Evolutionary conservation across 1,139 yeast genomes (phyloP).

Genomic region (Kurtzmaniella quercitrusa): DNA sequence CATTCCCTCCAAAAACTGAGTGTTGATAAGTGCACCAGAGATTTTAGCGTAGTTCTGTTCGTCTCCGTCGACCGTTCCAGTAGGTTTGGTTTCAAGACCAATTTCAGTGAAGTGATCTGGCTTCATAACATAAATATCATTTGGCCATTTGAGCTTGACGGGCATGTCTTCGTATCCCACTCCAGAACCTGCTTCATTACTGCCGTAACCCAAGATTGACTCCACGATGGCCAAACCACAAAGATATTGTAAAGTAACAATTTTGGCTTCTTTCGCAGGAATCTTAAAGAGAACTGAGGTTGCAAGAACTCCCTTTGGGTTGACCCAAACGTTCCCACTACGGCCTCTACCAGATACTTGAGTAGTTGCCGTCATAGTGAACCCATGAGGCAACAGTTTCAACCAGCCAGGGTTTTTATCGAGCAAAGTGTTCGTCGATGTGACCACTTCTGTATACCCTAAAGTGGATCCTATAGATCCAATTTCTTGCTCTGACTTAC

Average conservation of each 20-base stretch:
- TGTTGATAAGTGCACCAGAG: conserved; percentile 82
- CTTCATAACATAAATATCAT: conserved; percentile 75
- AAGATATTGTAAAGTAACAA: conserved; percentile 84
- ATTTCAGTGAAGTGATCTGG: conserved; percentile 49
- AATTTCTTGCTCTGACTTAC: conserved; percentile 12
- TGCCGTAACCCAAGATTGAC: conserved; percentile 63
- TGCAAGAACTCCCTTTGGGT: conserved; percentile 89
- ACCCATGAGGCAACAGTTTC: conserved; percentile 63
- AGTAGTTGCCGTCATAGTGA: conserved; percentile 68
- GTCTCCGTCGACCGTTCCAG: conserved; percentile 34
- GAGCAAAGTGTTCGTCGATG: conserved; percentile 78
- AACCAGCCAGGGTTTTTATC: conserved; percentile 67
- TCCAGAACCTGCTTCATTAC: conserved; percentile 32
- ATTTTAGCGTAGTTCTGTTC: conserved; percentile 63
- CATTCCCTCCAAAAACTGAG: conserved; percentile 56
- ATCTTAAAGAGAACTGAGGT: conserved; percentile 67
- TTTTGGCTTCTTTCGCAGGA: conserved; percentile 40
- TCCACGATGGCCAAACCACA: conserved; percentile 81
- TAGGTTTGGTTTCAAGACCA: conserved; percentile 11
- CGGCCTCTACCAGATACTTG: conserved; percentile 94
- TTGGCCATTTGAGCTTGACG: conserved; percentile 91
- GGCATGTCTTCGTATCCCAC: conserved; percentile 74
- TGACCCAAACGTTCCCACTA: conserved; percentile 93
- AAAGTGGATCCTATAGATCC: conserved; percentile 57
- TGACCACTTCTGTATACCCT: conserved; percentile 82